phyloP scores from a whole-genome alignment of 2,329 filamentous ascomycete genomes.

The Fusarium papillatum region DNA sequence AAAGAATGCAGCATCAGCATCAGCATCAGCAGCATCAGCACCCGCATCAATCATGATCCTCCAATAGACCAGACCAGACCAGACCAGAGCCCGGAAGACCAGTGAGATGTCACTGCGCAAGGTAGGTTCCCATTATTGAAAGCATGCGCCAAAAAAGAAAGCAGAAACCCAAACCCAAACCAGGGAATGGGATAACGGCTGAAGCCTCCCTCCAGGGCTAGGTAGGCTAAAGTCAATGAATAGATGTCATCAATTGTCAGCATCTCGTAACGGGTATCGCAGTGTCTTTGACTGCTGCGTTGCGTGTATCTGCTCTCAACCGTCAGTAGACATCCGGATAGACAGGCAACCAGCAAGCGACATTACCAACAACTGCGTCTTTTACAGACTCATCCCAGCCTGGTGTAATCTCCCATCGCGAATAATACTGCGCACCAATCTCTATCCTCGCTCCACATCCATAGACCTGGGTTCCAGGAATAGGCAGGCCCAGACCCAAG shows the following conservation, averaged over 20 bases:
- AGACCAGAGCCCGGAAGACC: neutral
- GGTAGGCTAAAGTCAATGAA: conserved; percentile 26
- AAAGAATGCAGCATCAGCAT: conserved; percentile 16
- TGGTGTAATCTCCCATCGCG: conserved; percentile 1
- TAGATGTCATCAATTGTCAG: conserved; percentile 34
- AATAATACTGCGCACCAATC: neutral
- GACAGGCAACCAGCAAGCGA: neutral
- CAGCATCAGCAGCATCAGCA: conserved; percentile 25
- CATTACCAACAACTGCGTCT: conserved; percentile 1
- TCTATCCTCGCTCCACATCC: neutral
- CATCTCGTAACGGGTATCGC: conserved; percentile 22
- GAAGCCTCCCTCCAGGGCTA: conserved; percentile 16
- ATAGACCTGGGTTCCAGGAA: conserved; percentile 1
- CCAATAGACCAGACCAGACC: neutral
- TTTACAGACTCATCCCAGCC: neutral
- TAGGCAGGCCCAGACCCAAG: conserved; percentile 6
- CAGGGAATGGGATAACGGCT: conserved; percentile 30
- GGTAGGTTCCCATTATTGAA: conserved; percentile 18
- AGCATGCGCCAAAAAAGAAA: conserved; percentile 22
- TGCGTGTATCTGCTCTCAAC: neutral
- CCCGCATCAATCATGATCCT: conserved; percentile 14
- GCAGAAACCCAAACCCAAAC: conserved; percentile 21
- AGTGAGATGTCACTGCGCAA: conserved; percentile 35
- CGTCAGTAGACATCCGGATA: neutral
- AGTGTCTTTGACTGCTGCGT: neutral